These are phyloP conservation scores for Alternaria arborescens DNA, from an alignment of 2,329 filamentous ascomycete species.

Conservation along the genomic window DNA sequence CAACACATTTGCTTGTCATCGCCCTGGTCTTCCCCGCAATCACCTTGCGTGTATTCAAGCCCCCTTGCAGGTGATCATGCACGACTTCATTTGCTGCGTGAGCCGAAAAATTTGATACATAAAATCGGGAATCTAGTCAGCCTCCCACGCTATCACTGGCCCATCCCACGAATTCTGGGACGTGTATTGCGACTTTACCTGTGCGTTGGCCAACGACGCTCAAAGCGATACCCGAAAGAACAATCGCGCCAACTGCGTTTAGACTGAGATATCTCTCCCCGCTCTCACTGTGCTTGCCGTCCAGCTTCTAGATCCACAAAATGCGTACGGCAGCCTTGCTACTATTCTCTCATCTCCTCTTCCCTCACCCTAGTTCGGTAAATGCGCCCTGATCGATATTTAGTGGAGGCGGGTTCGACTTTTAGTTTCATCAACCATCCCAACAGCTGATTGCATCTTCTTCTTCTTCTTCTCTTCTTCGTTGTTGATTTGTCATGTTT, in stretches of 20 bases:
- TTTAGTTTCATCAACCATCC: conserved; percentile 22
- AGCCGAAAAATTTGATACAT: conserved; percentile 38
- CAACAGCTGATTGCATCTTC: conserved; percentile 22
- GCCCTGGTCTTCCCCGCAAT: conserved; percentile 51
- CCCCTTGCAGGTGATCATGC: conserved; percentile 54
- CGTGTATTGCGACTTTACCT: conserved; percentile 39
- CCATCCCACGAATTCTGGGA: conserved; percentile 23
- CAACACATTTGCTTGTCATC: conserved; percentile 19
- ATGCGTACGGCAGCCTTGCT: conserved; percentile 35
- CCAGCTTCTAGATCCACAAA: conserved; percentile 37
- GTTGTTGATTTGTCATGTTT: conserved; percentile 40
- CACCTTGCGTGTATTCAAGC: conserved; percentile 38
- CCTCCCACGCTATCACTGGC: conserved; percentile 39
- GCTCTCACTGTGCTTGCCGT: conserved; percentile 34
- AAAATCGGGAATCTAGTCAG: conserved; percentile 37
- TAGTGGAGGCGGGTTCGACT: conserved; percentile 28
- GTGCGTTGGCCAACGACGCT: conserved; percentile 43
- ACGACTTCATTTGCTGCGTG: conserved; percentile 46
- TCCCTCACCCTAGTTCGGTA: conserved; percentile 27
- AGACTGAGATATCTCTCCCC: conserved; percentile 48
- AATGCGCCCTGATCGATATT: conserved; percentile 37
- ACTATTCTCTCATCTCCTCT: conserved; percentile 25
- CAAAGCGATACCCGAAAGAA: conserved; percentile 36
- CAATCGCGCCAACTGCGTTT: conserved; percentile 48
- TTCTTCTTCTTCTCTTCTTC: conserved; percentile 20